Percentiles rank a stretch among this genome's conserved stretches.
Evolutionary conservation across 2,329 filamentous ascomycete species (phyloP).

Genomic region (Alternaria incomplexa): DNA sequence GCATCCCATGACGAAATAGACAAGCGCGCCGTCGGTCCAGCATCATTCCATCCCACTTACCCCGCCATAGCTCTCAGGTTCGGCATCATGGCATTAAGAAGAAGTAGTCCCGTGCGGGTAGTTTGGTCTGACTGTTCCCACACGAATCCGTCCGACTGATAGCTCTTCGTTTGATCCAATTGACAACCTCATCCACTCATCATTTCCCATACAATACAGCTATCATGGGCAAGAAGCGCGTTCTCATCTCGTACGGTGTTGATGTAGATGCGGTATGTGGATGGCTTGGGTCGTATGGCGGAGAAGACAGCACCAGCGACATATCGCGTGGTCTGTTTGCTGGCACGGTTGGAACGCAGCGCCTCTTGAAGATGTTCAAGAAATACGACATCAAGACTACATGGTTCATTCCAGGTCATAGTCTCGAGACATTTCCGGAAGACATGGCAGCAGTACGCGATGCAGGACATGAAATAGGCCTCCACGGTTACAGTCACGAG

Average conservation of each 20-base stretch:
- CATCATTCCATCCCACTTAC: slow-evolving; percentile 9
- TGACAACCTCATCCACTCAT: neutral
- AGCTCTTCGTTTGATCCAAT: neutral
- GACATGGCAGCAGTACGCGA: slow-evolving; percentile 65
- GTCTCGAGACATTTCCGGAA: slow-evolving; percentile 69
- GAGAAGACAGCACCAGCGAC: slow-evolving; percentile 73
- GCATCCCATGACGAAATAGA: neutral
- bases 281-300: slow-evolving; percentile 77
- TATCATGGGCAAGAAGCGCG: slow-evolving; percentile 56
- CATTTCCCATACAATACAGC: neutral
- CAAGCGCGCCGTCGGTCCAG: slow-evolving; percentile 11
- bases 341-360: slow-evolving; percentile 70
- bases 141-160: neutral
- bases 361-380: slow-evolving; percentile 72
- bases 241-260: slow-evolving; percentile 69
- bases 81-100: slow-evolving; percentile 8
- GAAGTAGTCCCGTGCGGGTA: neutral
- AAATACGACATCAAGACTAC: slow-evolving; percentile 75
- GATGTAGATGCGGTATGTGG: slow-evolving; percentile 72
- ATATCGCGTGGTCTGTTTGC: slow-evolving; percentile 74
- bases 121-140: neutral
- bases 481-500: slow-evolving; percentile 74
- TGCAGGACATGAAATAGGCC: slow-evolving; percentile 67
- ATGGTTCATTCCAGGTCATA: slow-evolving; percentile 68
- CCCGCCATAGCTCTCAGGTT: slow-evolving; percentile 14